Evolutionary conservation across 257 asterid genomes (phyloP), one percentile per base, ranked within the genome.

Genomic region (Linaria vulgaris): DNA sequence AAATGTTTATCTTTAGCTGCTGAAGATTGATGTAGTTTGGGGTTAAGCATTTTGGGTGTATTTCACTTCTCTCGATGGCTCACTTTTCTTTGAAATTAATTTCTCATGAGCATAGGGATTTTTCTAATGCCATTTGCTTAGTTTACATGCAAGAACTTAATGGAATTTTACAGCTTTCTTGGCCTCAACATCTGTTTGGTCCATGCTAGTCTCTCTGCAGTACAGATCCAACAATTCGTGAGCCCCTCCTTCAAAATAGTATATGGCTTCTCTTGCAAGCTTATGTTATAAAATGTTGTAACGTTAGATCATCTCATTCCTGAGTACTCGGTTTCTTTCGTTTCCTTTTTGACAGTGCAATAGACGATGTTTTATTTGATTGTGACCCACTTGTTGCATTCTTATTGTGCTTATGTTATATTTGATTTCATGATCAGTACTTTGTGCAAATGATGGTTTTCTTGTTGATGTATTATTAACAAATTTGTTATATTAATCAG

Each of bases 401-500:
- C 56, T 31, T 41, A 51, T 37, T 64, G 45, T 37, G 59, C 57
- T 51, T 63, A 38, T 27, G 6, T 27, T 27, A 27, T 6, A 27
- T 3, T 27, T 27, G 34, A 27, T 27, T 27, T 27, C 4, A 27
- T 6, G 34, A 27, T 3, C 50, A 30, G n/a, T 24, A 41, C 60
- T 38, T 30, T 56, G 34, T 62, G 56, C 43, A 22, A 46, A 38
- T 27, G 31, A 12, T 45, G 30, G 37, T 27, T 31, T 15, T 47
- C 24, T 64, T 60, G 61, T 54, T 57, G 47, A 64, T 39, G 38
- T 21, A 47, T 59, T 64, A 67, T 44, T 47, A 69, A 57, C 73
- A n/a, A 25, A 51, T 68, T 22, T 61, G 71, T 45, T 23, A 50
- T 14, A 61, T 81, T 56, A 75, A 53, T 47, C 78, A 92, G 99